A percentile compares a stretch with the other conserved stretches of the same genome.
phyloP scores from a whole-genome alignment of 1,284 basidiomycete species.

The Rhodotorula sp. region DNA sequence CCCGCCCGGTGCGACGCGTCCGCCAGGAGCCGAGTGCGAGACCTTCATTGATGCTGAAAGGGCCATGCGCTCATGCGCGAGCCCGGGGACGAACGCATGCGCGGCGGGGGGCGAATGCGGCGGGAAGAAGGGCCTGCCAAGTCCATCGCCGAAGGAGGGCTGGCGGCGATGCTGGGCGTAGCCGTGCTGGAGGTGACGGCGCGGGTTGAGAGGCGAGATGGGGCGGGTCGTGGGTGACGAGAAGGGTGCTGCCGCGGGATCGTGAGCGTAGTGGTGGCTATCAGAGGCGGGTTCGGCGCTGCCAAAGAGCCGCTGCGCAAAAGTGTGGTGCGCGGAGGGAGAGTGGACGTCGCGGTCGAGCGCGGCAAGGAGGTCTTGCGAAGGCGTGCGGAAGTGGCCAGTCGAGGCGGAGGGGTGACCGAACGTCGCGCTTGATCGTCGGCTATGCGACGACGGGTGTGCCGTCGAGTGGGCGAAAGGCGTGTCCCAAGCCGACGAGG shows the following conservation, averaged over 20 bases:
- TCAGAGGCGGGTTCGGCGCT: background rate
- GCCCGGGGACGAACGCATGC: background rate
- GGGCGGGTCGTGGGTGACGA: background rate
- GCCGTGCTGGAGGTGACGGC: background rate
- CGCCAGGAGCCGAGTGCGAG: constrained; percentile 7
- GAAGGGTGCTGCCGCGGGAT: background rate
- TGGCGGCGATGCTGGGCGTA: background rate
- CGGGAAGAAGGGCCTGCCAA: background rate
- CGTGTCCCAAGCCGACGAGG: constrained; percentile 12
- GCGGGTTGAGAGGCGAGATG: constrained; percentile 14
- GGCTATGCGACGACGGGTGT: constrained; percentile 1
- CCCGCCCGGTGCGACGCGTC: background rate
- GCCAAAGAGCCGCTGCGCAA: constrained; percentile 21
- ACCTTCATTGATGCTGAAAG: constrained; percentile 6
- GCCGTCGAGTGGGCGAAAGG: constrained; percentile 12
- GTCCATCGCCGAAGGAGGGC: constrained; percentile 7
- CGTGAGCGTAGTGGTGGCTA: background rate
- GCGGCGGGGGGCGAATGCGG: background rate
- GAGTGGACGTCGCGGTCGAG: constrained; percentile 12
- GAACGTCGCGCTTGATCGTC: background rate
- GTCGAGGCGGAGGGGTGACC: background rate
- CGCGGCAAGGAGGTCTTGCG: constrained; percentile 22
- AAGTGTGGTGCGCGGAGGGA: constrained; percentile 13
- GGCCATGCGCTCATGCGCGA: constrained; percentile 5
- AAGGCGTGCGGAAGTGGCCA: constrained; percentile 22